These are phyloP conservation scores for Purshia tridentata DNA, from an alignment of 306 rosid species.

Conservation along the genomic window DNA sequence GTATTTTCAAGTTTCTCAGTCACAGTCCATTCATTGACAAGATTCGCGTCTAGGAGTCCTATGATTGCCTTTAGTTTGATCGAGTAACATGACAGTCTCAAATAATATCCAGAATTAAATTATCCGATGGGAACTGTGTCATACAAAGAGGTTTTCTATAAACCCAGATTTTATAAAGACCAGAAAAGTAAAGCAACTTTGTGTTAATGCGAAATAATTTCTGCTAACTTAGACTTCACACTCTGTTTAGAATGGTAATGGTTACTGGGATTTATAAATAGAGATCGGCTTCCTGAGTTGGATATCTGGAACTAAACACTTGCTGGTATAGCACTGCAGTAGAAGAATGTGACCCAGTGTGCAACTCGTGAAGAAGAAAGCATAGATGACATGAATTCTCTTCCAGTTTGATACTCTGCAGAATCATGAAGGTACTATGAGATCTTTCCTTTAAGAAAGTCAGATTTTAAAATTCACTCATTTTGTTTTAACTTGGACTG, in stretches of 20 bases:
- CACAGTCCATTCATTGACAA: constrained; percentile 61
- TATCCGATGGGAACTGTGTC: constrained; percentile 43
- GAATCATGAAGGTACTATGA: constrained; percentile 24
- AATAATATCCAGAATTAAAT: constrained; percentile 60
- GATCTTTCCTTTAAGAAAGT: neutral
- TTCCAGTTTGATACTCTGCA: constrained; percentile 51
- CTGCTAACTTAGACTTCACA: constrained; percentile 51
- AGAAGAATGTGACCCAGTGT: constrained; percentile 61
- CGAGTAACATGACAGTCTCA: constrained; percentile 60
- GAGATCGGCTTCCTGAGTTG: constrained; percentile 44
- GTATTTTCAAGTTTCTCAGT: constrained; percentile 57
- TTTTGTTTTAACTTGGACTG: neutral
- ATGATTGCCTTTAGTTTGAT: constrained; percentile 58
- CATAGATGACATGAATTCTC: constrained; percentile 49
- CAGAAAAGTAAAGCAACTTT: constrained; percentile 14
- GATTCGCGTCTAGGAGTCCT: constrained; percentile 51
- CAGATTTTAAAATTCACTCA: neutral
- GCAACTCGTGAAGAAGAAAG: constrained; percentile 58
- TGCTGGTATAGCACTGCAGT: constrained; percentile 57
- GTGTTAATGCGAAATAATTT: constrained; percentile 20
- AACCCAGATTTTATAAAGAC: constrained; percentile 12
- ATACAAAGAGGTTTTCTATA: neutral
- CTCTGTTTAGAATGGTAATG: constrained; percentile 54
- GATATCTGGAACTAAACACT: constrained; percentile 55
- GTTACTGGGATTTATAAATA: constrained; percentile 53